phyloP scores from a whole-genome alignment of 371 early-diverging fungal genomes.

The Mortierella sp. region DNA sequence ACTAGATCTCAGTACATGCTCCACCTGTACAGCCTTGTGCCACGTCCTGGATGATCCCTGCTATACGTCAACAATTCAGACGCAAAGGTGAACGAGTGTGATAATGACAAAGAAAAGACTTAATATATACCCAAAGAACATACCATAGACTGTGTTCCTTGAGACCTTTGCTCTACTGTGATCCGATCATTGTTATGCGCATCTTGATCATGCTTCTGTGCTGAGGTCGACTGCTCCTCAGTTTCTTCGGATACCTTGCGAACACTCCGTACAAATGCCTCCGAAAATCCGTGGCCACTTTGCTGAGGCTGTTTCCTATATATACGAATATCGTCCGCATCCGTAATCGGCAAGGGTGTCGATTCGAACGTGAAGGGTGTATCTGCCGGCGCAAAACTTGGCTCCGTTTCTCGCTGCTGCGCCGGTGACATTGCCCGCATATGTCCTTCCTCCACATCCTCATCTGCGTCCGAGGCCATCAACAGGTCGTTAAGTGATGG shows the following conservation, averaged over 20 bases:
- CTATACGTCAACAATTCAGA: too few relatives aligned
- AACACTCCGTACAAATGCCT: not conserved
- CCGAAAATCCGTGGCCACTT: not conserved
- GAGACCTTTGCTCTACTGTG: too few relatives aligned
- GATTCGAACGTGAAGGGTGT: constrained; percentile 24
- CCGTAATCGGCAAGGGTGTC: constrained; percentile 6
- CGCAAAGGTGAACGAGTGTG: too few relatives aligned
- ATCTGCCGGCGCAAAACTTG: constrained; percentile 10
- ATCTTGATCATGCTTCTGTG: too few relatives aligned
- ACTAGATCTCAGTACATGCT: not conserved
- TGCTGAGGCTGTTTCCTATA: not conserved
- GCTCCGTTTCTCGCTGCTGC: not conserved
- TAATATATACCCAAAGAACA: too few relatives aligned
- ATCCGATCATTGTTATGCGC: too few relatives aligned
- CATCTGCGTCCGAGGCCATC: constrained; percentile 17
- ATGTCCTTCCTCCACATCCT: not conserved
- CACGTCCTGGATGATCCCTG: not conserved
- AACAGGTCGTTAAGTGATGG: constrained; percentile 27
- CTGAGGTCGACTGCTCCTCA: not conserved
- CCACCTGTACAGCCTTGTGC: not conserved
- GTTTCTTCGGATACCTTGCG: not conserved
- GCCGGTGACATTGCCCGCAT: not conserved
- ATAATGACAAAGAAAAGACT: too few relatives aligned
- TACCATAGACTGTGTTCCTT: too few relatives aligned
- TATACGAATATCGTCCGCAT: not conserved